phyloP scores from a whole-genome alignment of 352 stramenopile genomes.

The Pythium phragmiticola region DNA sequence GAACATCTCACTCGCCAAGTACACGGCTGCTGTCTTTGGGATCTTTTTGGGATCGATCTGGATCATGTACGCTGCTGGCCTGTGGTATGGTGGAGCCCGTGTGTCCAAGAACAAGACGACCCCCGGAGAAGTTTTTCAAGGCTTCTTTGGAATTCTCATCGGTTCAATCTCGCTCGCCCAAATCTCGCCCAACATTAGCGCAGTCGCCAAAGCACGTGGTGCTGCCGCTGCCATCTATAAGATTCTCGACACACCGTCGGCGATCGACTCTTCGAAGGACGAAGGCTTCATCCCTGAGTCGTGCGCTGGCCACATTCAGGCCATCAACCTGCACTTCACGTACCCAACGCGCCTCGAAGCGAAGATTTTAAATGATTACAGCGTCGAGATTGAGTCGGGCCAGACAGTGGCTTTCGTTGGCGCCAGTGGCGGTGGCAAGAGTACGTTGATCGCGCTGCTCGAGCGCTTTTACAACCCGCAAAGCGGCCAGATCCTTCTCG shows the following conservation, averaged over 20 bases:
- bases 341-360: conserved; percentile 54
- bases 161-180: conserved; percentile 34
- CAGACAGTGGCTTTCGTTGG: conserved; percentile 29
- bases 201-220: conserved; percentile 29
- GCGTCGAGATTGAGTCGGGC: conserved; percentile 31
- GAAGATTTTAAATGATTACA: conserved; percentile 21
- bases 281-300: neutral
- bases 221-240: conserved; percentile 32
- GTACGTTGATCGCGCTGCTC: conserved; percentile 52
- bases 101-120: conserved; percentile 27
- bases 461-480: conserved; percentile 84
- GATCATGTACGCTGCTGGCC: conserved; percentile 27
- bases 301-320: conserved; percentile 13
- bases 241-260: conserved; percentile 26
- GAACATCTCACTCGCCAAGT: too few relatives aligned
- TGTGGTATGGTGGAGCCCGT: conserved; percentile 34
- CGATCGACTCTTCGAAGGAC: conserved; percentile 25
- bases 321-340: conserved; percentile 45
- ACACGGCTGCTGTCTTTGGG: conserved; percentile 31
- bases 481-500: conserved; percentile 59
- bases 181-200: conserved; percentile 34
- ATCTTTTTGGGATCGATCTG: conserved; percentile 30
- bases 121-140: conserved; percentile 30
- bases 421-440: conserved; percentile 28
- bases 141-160: conserved; percentile 36